Conservation (phyloP, 177 flowering plant genomes). For the Viscum album region DNA sequence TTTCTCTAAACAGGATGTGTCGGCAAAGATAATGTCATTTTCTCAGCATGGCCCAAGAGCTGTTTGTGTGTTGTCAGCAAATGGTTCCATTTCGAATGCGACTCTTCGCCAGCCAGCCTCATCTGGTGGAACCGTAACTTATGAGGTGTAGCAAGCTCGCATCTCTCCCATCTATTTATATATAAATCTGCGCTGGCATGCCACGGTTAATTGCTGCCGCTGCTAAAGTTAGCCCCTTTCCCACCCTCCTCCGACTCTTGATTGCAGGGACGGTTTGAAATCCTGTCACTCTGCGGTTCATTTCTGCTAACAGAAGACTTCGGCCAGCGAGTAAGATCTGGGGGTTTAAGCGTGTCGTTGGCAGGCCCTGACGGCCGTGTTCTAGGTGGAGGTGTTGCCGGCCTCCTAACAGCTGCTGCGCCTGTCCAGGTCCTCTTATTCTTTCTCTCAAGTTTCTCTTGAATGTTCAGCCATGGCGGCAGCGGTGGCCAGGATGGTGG, state of each 20-base stretch:
- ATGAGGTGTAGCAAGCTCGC: constrained; percentile 49
- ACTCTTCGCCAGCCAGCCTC: constrained; percentile 86
- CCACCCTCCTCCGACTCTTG: background rate
- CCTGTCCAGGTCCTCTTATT: constrained; percentile 60
- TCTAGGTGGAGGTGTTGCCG: constrained; percentile 82
- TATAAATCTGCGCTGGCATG: no score
- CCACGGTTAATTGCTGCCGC: background rate
- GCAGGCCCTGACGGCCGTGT: constrained; percentile 92
- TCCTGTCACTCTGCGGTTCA: constrained; percentile 75
- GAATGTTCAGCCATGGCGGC: no score
- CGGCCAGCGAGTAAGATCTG: constrained; percentile 66
- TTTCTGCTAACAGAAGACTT: constrained; percentile 57
- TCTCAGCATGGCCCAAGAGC: constrained; percentile 75
- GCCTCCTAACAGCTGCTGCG: constrained; percentile 70
- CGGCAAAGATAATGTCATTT: constrained; percentile 76
- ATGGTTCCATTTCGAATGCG: constrained; percentile 88
- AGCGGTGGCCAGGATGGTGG: background rate
- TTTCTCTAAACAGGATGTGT: constrained; percentile 50
- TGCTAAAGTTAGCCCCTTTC: background rate
- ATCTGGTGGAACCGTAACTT: constrained; percentile 87
- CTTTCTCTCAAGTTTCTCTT: no score
- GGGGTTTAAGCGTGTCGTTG: constrained; percentile 68
- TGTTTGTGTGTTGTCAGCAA: constrained; percentile 75
- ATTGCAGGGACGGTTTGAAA: constrained; percentile 85
- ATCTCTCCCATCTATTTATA: background rate